phyloP scores from a whole-genome alignment of 1,284 basidiomycete genomes.

The Apiotrichum porosum region DNA sequence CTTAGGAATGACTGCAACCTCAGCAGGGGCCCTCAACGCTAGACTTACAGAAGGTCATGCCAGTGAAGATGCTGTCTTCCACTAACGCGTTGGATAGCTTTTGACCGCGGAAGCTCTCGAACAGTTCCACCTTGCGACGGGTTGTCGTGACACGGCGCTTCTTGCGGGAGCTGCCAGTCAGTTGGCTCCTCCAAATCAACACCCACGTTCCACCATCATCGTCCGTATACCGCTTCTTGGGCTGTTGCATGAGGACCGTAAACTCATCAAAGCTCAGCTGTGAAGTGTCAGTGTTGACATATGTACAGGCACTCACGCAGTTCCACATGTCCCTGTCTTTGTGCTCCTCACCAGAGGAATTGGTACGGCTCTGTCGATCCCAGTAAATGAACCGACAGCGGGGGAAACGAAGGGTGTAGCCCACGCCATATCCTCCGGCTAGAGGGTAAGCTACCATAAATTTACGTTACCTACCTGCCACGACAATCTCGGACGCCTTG shows the following conservation, averaged over 20 bases:
- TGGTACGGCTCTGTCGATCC: constrained; percentile 38
- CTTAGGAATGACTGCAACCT: constrained; percentile 59
- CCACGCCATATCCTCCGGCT: constrained; percentile 37
- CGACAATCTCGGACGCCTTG: constrained; percentile 81
- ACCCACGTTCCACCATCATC: constrained; percentile 38
- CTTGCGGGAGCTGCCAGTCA: constrained; percentile 18
- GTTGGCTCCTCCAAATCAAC: background rate
- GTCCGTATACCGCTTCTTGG: constrained; percentile 39
- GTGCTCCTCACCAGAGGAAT: constrained; percentile 28
- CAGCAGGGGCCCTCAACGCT: no score
- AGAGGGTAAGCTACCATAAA: background rate
- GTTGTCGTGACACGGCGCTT: constrained; percentile 23
- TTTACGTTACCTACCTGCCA: constrained; percentile 55
- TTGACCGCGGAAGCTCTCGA: constrained; percentile 62
- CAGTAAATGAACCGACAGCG: constrained; percentile 69
- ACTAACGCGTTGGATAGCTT: constrained; percentile 58
- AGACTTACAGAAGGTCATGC: constrained; percentile 72
- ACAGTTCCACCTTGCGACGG: constrained; percentile 54
- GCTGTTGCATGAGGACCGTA: constrained; percentile 29
- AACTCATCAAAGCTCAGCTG: constrained; percentile 44
- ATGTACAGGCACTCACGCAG: constrained; percentile 23
- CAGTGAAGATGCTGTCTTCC: constrained; percentile 64
- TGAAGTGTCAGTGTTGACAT: background rate
- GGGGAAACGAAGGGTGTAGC: constrained; percentile 67
- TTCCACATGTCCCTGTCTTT: constrained; percentile 47